A percentile compares a stretch with the other conserved stretches of the same genome.
phyloP scores from a whole-genome alignment of 345 rosid species.

The Pistacia atlantica region DNA sequence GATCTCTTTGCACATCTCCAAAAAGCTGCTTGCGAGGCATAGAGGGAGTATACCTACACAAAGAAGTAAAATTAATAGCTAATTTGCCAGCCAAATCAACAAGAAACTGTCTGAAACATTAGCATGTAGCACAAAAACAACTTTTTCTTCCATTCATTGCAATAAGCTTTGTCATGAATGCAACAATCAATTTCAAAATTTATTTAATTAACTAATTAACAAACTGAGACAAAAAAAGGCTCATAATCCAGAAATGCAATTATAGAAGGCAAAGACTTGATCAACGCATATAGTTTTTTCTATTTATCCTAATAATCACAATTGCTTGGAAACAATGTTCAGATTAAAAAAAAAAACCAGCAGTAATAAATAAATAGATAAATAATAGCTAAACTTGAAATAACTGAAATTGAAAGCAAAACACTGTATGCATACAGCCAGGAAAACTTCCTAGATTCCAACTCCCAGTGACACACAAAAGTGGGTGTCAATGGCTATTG shows the following conservation, averaged over 20 bases:
- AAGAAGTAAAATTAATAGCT: conserved; percentile 12
- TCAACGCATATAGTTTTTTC: background rate
- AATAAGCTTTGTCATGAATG: conserved; percentile 1
- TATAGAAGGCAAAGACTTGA: conserved; percentile 1
- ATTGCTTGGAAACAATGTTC: background rate
- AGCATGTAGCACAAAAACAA: background rate
- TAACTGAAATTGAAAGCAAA: background rate
- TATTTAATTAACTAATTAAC: conserved; percentile 2
- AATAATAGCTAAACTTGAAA: background rate
- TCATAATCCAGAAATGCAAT: background rate
- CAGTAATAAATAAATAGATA: background rate
- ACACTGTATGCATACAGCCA: background rate
- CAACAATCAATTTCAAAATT: background rate
- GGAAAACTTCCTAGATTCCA: background rate
- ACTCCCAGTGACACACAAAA: background rate
- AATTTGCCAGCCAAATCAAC: conserved; percentile 12
- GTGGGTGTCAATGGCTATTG: background rate
- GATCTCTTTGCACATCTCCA: conserved; percentile 65
- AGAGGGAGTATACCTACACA: conserved; percentile 68
- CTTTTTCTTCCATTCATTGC: conserved; percentile 2
- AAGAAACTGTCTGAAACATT: background rate
- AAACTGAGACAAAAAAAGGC: background rate
- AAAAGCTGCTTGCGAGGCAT: conserved; percentile 76
- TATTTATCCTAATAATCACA: background rate
- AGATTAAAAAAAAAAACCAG: too few relatives aligned